Conservation (phyloP, 1,139 yeast species). For the Diutina ranongensis region DNA sequence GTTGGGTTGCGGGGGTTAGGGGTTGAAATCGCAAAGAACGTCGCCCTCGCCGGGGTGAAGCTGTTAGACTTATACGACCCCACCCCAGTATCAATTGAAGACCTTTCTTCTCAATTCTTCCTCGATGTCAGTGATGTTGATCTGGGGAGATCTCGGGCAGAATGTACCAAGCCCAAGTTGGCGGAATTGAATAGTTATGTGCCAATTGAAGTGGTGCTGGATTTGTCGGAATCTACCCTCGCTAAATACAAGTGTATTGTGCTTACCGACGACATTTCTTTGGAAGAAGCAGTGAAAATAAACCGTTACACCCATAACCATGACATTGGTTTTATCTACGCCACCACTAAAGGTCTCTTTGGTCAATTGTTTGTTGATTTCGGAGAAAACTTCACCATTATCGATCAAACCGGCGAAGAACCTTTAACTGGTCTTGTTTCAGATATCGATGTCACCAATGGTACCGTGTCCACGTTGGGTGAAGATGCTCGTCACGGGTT, state of each 20-base stretch:
- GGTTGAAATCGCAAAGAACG: constrained; percentile 90
- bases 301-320: constrained; percentile 65
- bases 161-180: constrained; percentile 50
- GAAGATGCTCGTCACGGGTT: constrained; percentile 90
- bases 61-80: constrained; percentile 86
- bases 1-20: constrained; percentile 90
- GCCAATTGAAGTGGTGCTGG: constrained; percentile 62
- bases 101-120: constrained; percentile 85
- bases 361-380: constrained; percentile 87
- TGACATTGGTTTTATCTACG: constrained; percentile 67
- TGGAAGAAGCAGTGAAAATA: constrained; percentile 61
- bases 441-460: constrained; percentile 70
- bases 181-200: constrained; percentile 84
- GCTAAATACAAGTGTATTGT: constrained; percentile 69
- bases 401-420: constrained; percentile 89
- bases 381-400: constrained; percentile 67
- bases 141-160: constrained; percentile 66
- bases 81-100: constrained; percentile 48
- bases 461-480: constrained; percentile 73
- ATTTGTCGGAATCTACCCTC: constrained; percentile 38
- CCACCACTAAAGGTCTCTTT: constrained; percentile 79
- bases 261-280: constrained; percentile 58
- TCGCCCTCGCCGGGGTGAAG: constrained; percentile 95
- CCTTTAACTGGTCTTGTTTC: constrained; percentile 79
- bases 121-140: constrained; percentile 48